Evolutionary conservation across 257 asterid species (phyloP).

Genomic region (Solanum chilense): DNA sequence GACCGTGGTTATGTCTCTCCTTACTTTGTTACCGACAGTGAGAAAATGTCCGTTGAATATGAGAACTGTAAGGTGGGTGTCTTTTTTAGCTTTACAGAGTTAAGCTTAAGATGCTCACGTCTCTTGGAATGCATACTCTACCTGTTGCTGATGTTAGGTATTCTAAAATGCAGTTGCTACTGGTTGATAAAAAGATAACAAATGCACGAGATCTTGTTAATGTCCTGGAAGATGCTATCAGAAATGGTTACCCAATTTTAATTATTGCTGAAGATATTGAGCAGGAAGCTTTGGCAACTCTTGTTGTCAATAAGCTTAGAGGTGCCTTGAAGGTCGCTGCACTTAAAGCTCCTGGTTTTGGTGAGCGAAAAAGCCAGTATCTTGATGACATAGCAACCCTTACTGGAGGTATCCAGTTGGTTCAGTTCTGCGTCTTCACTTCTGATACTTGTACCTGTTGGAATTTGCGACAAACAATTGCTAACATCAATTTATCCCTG

Average conservation of each 20-base stretch:
- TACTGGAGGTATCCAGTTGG: constrained; percentile 65
- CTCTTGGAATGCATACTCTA: background rate
- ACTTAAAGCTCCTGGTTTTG: constrained; percentile 98
- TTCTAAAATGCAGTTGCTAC: constrained; percentile 43
- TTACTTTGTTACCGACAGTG: constrained; percentile 85
- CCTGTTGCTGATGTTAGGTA: background rate
- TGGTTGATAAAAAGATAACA: constrained; percentile 91
- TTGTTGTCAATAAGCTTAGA: constrained; percentile 89
- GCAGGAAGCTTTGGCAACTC: constrained; percentile 98
- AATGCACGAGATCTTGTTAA: constrained; percentile 83
- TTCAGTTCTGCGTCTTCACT: background rate
- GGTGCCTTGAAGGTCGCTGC: constrained; percentile 94
- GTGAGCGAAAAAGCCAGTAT: constrained; percentile 92
- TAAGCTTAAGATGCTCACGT: background rate
- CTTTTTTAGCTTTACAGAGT: background rate
- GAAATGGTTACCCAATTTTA: constrained; percentile 72
- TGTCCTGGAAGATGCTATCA: constrained; percentile 84
- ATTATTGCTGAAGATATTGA: constrained; percentile 96
- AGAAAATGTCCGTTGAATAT: constrained; percentile 85
- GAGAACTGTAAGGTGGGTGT: constrained; percentile 88
- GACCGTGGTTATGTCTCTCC: constrained; percentile 95
- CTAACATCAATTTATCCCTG: background rate
- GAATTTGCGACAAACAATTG: background rate
- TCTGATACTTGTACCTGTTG: background rate
- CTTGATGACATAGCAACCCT: constrained; percentile 92